Percentiles rank a stretch among this genome's conserved stretches.
Conservation (phyloP, 2,329 filamentous ascomycete genomes). For the Trichoderma koningiopsis region DNA sequence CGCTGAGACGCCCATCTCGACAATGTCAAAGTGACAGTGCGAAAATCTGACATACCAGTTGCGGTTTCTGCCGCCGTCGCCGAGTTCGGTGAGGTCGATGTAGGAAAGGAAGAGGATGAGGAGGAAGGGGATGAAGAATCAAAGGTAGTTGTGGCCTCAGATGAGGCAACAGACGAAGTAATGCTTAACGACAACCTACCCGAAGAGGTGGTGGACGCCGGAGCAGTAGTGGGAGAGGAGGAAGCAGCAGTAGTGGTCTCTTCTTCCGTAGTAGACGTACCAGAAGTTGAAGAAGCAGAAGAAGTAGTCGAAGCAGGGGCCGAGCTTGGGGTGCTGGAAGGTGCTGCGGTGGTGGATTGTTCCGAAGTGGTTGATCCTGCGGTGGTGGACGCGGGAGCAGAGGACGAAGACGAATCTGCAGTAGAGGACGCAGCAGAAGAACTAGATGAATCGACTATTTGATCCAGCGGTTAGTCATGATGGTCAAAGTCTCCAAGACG, state of each 20-base stretch:
- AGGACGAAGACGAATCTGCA: neutral
- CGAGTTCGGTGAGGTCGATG: slow-evolving; percentile 27
- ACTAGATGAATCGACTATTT: slow-evolving; percentile 1
- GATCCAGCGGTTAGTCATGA: neutral
- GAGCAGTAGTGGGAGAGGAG: slow-evolving; percentile 34
- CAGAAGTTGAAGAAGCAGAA: slow-evolving; percentile 28
- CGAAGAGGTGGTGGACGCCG: slow-evolving; percentile 36
- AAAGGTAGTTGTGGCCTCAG: slow-evolving; percentile 34
- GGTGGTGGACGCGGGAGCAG: slow-evolving; percentile 14
- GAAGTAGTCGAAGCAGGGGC: neutral
- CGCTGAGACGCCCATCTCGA: slow-evolving; percentile 9
- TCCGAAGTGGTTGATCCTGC: slow-evolving; percentile 1
- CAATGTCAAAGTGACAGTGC: slow-evolving; percentile 28
- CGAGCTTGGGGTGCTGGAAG: neutral
- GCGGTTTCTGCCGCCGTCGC: slow-evolving; percentile 29
- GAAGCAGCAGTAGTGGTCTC: slow-evolving; percentile 38
- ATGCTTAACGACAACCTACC: slow-evolving; percentile 39
- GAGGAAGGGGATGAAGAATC: slow-evolving; percentile 32
- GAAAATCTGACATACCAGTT: slow-evolving; percentile 38
- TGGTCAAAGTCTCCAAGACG: neutral
- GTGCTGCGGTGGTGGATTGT: neutral
- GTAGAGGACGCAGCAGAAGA: slow-evolving; percentile 1
- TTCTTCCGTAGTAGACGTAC: slow-evolving; percentile 36
- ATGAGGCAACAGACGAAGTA: slow-evolving; percentile 31
- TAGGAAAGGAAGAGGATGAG: slow-evolving; percentile 28